phyloP scores from a whole-genome alignment of 176 grass and related monocot genomes.

The Pharus latifolius region DNA sequence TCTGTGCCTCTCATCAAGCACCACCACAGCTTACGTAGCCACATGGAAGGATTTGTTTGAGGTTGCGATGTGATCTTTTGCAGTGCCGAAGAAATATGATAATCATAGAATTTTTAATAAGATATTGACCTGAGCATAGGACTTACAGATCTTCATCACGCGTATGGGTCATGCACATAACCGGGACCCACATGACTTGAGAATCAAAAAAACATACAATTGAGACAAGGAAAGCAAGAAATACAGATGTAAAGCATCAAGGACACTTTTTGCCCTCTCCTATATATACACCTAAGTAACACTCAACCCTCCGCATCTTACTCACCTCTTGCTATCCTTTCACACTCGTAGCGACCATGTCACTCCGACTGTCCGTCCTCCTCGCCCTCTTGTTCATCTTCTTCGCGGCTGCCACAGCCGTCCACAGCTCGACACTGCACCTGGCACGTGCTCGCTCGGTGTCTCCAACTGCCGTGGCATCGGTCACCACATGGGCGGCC shows the following conservation, averaged over 20 bases:
- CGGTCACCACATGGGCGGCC: constrained; percentile 33
- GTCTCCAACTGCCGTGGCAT: neutral
- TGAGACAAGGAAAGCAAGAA: no score
- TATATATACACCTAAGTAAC: neutral
- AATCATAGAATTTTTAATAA: no score
- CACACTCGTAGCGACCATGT: constrained; percentile 11
- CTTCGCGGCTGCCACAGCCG: neutral
- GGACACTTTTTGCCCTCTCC: no score
- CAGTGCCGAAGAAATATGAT: no score
- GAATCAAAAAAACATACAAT: no score
- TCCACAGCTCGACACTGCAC: constrained; percentile 33
- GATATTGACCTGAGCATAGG: no score
- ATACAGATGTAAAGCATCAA: no score
- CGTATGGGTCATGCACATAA: neutral
- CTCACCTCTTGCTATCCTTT: neutral
- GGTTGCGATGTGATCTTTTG: no score
- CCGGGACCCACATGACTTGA: neutral
- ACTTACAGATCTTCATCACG: neutral
- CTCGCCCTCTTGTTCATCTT: neutral
- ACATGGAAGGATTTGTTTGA: no score
- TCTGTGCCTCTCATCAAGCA: neutral
- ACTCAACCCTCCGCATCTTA: neutral
- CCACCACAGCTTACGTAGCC: no score
- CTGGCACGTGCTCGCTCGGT: constrained; percentile 39
- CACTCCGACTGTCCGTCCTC: neutral